Conservation (phyloP, 306 rosid species). For the Alnus rubra region DNA sequence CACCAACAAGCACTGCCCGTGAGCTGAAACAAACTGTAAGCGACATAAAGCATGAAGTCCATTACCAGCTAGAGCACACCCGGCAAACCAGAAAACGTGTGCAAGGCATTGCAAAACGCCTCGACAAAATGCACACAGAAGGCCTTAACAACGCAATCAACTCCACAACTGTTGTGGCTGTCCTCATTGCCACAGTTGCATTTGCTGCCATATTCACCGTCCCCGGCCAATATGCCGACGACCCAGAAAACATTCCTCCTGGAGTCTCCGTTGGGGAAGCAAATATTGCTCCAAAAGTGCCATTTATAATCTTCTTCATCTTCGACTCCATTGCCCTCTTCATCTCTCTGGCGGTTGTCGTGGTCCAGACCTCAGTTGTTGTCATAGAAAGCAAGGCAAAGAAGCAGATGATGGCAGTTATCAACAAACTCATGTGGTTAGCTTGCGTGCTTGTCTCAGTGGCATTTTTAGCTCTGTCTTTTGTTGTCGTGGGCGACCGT, state of each 20-base stretch:
- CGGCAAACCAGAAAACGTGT: conserved; percentile 90
- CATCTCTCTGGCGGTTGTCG: conserved; percentile 92
- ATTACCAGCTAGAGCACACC: conserved; percentile 89
- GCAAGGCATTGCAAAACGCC: conserved; percentile 94
- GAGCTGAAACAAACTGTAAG: conserved; percentile 94
- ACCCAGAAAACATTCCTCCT: conserved; percentile 43
- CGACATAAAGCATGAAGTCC: conserved; percentile 93
- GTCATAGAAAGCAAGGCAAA: conserved; percentile 95
- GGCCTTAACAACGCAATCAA: conserved; percentile 97
- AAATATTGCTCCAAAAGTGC: conserved; percentile 59
- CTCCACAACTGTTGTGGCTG: conserved; percentile 95
- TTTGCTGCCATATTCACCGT: conserved; percentile 93
- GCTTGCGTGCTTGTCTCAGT: conserved; percentile 85
- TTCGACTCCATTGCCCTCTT: conserved; percentile 88
- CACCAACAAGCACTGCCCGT: conserved; percentile 49
- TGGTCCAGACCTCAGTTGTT: conserved; percentile 94
- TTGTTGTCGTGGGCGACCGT: conserved; percentile 77
- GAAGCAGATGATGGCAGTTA: conserved; percentile 97
- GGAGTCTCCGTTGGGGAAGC: conserved; percentile 87
- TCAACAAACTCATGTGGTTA: conserved; percentile 97
- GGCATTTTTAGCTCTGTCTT: conserved; percentile 84
- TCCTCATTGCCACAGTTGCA: conserved; percentile 93
- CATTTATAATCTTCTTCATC: conserved; percentile 74
- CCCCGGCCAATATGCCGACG: conserved; percentile 87
- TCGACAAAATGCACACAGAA: conserved; percentile 86